Evolutionary conservation across 495 filamentous ascomycete species (phyloP), one percentile per base, ranked within the genome.

Genomic region (Penicillium antarcticum): DNA sequence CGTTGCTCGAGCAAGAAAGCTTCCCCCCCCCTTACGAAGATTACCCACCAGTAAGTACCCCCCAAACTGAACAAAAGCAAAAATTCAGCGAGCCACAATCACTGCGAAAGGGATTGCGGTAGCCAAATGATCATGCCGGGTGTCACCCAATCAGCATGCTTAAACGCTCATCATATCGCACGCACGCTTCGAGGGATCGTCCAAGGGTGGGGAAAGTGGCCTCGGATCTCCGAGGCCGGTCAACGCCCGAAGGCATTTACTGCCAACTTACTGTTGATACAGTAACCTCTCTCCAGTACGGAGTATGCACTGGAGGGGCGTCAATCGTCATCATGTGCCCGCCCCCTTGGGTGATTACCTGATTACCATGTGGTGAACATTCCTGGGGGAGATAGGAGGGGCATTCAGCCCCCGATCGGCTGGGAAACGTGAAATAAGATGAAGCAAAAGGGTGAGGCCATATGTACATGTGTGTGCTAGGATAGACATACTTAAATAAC

Each of bases 51-150:
- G 21, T 32, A 7, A 7, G 18, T 52, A 31, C 54, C 39, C 40
- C 35, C 34, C 41, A 45, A 57, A 10, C 7, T 45, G 40, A 34
- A 17, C 31, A 42, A 47, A 38, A 42, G 18, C 38, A 23, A 41
- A 48, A 39, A 55, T 39, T 57, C 55, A 64, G 58, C 39, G 57
- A 56, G 58, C 55, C 58, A 64, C 49, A 58, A 14, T 41, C 23
- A 11, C 58, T 64, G 61, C 52, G 58, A 58, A 51, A 51, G 32
- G 40, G 26, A 33, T 44, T 51, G 40, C 50, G 17, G 32, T 47
- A 49, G 47, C 49, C 26, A 50, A 64, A 64, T 58, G 58, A 61
- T 52, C 45, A 29, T 45, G 44, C 33, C 45, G 42, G 35, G 54
- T 53, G 29, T 45, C 37, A 40, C 29, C 60, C 61, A 63, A 61